Evolutionary conservation across 1,284 basidiomycete species (phyloP).

Genomic region (Tilletiopsis washingtonensis): DNA sequence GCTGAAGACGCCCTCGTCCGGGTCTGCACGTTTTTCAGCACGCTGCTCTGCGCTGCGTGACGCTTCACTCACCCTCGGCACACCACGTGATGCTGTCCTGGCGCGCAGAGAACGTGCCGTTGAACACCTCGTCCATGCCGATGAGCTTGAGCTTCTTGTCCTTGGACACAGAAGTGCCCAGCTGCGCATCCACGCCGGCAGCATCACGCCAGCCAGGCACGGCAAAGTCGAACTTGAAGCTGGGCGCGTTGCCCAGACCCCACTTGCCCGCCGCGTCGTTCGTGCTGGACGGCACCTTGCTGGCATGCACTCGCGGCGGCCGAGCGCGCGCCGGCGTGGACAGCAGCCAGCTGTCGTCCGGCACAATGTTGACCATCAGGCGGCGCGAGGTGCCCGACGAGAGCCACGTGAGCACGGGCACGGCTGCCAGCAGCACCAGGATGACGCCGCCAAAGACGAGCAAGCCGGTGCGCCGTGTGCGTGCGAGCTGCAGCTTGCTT

Average conservation of each 20-base stretch:
- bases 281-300: constrained; percentile 13
- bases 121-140: constrained; percentile 26
- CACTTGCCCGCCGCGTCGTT: constrained; percentile 17
- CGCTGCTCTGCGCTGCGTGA: constrained; percentile 7
- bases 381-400: constrained; percentile 6
- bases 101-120: constrained; percentile 14
- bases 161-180: too few species aligned
- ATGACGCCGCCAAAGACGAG: constrained; percentile 17
- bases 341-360: background rate
- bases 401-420: constrained; percentile 24
- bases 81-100: constrained; percentile 8
- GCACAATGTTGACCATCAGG: background rate
- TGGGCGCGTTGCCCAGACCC: constrained; percentile 11
- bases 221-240: constrained; percentile 19
- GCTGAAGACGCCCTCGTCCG: constrained; percentile 38
- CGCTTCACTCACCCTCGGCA: constrained; percentile 7
- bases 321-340: background rate
- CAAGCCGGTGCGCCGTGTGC: constrained; percentile 3
- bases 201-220: constrained; percentile 18
- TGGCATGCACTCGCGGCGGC: too few species aligned
- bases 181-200: too few species aligned
- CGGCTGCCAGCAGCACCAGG: constrained; percentile 13
- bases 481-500: too few species aligned
- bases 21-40: constrained; percentile 17
- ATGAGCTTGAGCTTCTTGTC: constrained; percentile 19